Base-by-base conservation (phyloP, 306 rosid species). In the Hippophae rhamnoides region DNA sequence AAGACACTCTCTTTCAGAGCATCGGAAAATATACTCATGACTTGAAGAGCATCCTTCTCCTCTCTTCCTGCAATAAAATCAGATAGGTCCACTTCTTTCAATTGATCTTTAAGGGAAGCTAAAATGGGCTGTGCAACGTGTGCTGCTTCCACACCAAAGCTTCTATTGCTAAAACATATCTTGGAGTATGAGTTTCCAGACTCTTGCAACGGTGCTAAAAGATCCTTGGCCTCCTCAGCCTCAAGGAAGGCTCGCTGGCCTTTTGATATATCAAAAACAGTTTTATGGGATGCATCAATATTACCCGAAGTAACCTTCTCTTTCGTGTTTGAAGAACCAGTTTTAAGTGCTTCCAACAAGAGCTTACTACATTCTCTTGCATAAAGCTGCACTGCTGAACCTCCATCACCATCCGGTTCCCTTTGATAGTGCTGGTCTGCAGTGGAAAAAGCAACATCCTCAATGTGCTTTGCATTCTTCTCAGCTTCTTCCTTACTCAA, bases 381-480 rank as follows among this genome's bases (percentile, higher is more conserved):
- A 82, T 93, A 93, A 42, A 82, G 86, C 84, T 93, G 99, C 63
- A 93, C 97, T 3, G 99, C 97, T 55, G 95, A 83, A 63, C 95
- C 85, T 63, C 99, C 99, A 70, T 93, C 99, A 53, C 99, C 97
- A 69, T 89, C 97, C 6, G 95, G 97, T 76, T 84, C 95, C 9
- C 77, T 67, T 73, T 84, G 89, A 31, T 84, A 84, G 49, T 89
- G 74, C 48, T 69, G 63, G 52, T 79, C 77, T 57, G 99, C 97
- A 7, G 89, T 55, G 51, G 61, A 65, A 79, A 89, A 93, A 73
- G 99, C 95, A 40, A 47, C 61, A 44, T 86, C 89, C 61, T 93
- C 99, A 64, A 89, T 89, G 60, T 65, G 71, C 67, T 75, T 77
- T 6, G 99, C 96, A 78, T 82, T 85, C 78, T 80, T 80, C 57